phyloP scores from a whole-genome alignment of 2,329 filamentous ascomycete species.

The Endothia cerciana region DNA sequence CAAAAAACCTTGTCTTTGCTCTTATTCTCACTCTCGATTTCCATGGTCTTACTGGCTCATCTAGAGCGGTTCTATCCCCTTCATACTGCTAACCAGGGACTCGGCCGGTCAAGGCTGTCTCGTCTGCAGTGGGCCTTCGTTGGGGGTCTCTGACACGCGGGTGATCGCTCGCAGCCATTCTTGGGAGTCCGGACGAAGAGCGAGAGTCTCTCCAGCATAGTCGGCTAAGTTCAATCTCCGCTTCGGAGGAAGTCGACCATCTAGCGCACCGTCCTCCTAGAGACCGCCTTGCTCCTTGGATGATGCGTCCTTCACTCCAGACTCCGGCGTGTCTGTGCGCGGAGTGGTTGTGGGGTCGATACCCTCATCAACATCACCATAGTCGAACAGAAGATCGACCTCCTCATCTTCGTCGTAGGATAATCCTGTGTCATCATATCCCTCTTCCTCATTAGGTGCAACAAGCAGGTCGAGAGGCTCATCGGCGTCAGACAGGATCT shows the following conservation, averaged over 20 bases:
- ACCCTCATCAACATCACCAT: not conserved
- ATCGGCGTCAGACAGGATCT: not conserved
- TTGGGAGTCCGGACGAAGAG: constrained; percentile 21
- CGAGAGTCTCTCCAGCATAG: not conserved
- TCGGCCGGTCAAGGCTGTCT: not conserved
- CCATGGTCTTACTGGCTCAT: not conserved
- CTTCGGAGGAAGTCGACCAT: constrained; percentile 14
- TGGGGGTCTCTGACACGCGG: not conserved
- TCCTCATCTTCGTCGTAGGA: constrained; percentile 6
- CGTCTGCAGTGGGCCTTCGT: not conserved
- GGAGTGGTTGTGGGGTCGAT: constrained; percentile 4
- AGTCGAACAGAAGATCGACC: constrained; percentile 1
- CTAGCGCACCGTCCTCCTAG: not conserved
- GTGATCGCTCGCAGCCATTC: not conserved
- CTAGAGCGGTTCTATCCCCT: not conserved
- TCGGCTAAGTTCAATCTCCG: constrained; percentile 1
- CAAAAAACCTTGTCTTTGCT: not conserved
- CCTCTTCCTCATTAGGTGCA: not conserved
- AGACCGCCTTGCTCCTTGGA: not conserved
- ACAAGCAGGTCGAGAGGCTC: not conserved
- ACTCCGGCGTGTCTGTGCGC: constrained; percentile 8
- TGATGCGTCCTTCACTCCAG: not conserved
- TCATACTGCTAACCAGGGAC: not conserved
- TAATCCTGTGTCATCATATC: not conserved
- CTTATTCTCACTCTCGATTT: not conserved